These are phyloP conservation scores for Heterotrichella gracilis DNA, from an alignment of 352 stramenopile genomes.

Conservation along the genomic window DNA sequence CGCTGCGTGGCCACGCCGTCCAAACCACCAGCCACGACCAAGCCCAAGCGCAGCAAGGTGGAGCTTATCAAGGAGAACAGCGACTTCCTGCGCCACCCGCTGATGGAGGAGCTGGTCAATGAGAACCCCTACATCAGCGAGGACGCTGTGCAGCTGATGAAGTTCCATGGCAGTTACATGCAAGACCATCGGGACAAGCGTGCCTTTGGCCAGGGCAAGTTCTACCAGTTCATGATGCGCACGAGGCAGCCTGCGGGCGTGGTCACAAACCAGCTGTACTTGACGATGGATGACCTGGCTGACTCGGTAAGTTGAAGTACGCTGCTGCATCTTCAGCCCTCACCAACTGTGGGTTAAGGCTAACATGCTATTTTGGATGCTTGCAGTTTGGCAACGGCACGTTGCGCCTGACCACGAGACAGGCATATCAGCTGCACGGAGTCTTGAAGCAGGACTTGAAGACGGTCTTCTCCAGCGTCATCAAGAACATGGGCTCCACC, in stretches of 20 bases:
- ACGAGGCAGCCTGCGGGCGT: conserved; percentile 71
- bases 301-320: too few relatives aligned
- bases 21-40: too few relatives aligned
- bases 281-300: conserved; percentile 58
- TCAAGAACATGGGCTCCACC: conserved; percentile 53
- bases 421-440: conserved; percentile 76
- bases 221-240: conserved; percentile 80
- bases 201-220: conserved; percentile 31
- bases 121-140: conserved; percentile 31
- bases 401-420: conserved; percentile 64
- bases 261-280: conserved; percentile 53
- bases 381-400: conserved; percentile 74
- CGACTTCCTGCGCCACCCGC: conserved; percentile 35
- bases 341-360: too few relatives aligned
- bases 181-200: conserved; percentile 56
- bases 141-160: conserved; percentile 42
- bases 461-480: conserved; percentile 56
- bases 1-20: too few relatives aligned
- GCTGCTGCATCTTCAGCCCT: too few relatives aligned
- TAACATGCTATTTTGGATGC: too few relatives aligned
- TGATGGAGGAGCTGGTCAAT: conserved; percentile 32
- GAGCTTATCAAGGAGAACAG: conserved; percentile 41
- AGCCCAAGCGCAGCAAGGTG: too few relatives aligned
- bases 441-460: conserved; percentile 86
- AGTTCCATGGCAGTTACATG: conserved; percentile 90